These are phyloP conservation scores for Penicillium coffeae DNA, from an alignment of 495 filamentous ascomycete species.

Conservation along the genomic window DNA sequence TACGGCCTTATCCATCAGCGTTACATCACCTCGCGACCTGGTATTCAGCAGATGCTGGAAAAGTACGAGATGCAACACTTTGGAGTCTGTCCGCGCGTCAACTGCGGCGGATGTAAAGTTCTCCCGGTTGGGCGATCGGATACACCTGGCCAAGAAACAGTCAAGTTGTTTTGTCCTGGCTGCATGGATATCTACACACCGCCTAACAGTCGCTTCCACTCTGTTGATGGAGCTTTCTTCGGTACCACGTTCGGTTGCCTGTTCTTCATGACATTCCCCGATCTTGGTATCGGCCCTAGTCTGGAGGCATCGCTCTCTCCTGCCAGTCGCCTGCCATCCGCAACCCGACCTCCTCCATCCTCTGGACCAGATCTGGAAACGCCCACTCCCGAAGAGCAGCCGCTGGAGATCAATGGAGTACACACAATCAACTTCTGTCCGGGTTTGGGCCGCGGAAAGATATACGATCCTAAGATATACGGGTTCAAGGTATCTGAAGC, in stretches of 20 bases:
- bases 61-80: slow-evolving; percentile 97
- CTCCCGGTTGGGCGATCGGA: slow-evolving; percentile 91
- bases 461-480: slow-evolving; percentile 95
- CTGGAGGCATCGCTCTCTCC: slow-evolving; percentile 27
- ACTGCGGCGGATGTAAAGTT: slow-evolving; percentile 81
- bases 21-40: slow-evolving; percentile 94
- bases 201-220: slow-evolving; percentile 94
- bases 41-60: slow-evolving; percentile 98
- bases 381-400: slow-evolving; percentile 43
- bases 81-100: slow-evolving; percentile 83
- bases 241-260: slow-evolving; percentile 91
- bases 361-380: slow-evolving; percentile 13
- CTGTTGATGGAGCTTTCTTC: slow-evolving; percentile 98
- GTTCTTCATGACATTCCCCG: slow-evolving; percentile 98
- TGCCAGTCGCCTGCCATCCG: slow-evolving; percentile 28
- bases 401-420: slow-evolving; percentile 75
- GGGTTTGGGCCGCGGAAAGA: slow-evolving; percentile 73
- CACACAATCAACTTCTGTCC: slow-evolving; percentile 78
- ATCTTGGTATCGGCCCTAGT: slow-evolving; percentile 67
- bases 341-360: slow-evolving; percentile 16
- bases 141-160: slow-evolving; percentile 92
- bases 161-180: slow-evolving; percentile 95
- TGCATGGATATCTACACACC: slow-evolving; percentile 97
- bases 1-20: slow-evolving; percentile 98
- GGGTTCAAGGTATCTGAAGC: slow-evolving; percentile 90